A percentile compares a stretch with the other conserved stretches of the same genome.
phyloP scores from a whole-genome alignment of 2,329 filamentous ascomycete species.

The Colletotrichum gigasporum region DNA sequence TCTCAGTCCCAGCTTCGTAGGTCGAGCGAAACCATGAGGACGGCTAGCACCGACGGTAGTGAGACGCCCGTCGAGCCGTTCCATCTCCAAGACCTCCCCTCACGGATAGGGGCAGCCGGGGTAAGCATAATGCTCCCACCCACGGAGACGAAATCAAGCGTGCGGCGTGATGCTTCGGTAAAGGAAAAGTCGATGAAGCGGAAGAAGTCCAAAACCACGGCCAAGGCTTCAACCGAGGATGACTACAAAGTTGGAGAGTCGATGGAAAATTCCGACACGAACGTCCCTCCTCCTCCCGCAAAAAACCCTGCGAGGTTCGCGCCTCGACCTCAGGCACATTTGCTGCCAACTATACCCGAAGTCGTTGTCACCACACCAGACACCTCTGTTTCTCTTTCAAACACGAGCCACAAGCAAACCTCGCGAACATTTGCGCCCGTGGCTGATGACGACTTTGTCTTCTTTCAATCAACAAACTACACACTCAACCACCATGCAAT shows the following conservation, averaged over 20 bases:
- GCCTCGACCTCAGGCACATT: constrained; percentile 28
- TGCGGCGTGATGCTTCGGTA: constrained; percentile 37
- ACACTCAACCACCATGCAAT: constrained; percentile 59
- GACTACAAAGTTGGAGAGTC: constrained; percentile 20
- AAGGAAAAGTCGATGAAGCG: constrained; percentile 26
- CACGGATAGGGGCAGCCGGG: constrained; percentile 51
- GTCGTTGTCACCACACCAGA: constrained; percentile 36
- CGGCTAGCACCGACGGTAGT: constrained; percentile 40
- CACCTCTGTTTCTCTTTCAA: neutral
- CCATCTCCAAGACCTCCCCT: constrained; percentile 57
- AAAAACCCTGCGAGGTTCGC: constrained; percentile 38
- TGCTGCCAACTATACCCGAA: constrained; percentile 54
- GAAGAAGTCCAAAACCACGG: constrained; percentile 5
- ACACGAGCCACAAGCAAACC: neutral
- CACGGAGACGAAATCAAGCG: constrained; percentile 37
- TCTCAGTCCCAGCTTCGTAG: constrained; percentile 39
- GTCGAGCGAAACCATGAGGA: constrained; percentile 41
- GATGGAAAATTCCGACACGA: neutral
- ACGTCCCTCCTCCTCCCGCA: constrained; percentile 42
- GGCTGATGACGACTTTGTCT: constrained; percentile 56
- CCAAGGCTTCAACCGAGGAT: neutral
- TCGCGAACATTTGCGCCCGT: constrained; percentile 35
- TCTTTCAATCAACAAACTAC: constrained; percentile 57
- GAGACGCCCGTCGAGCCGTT: constrained; percentile 59
- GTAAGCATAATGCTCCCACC: constrained; percentile 40